Conservation (phyloP, 1,284 basidiomycete genomes). For the Irpex sp. region DNA sequence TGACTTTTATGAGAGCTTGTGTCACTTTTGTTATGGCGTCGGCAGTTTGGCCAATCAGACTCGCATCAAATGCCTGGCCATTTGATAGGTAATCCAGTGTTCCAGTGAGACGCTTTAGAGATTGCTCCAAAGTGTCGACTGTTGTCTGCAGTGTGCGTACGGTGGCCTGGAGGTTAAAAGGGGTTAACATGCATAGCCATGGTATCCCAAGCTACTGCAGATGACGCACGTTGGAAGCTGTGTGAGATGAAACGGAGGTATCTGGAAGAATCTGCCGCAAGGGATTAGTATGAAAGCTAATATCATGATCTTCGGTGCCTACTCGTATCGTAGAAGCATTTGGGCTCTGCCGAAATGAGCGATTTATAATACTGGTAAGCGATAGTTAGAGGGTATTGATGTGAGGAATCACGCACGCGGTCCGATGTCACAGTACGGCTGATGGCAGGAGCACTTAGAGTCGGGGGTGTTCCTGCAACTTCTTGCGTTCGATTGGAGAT, state of each 20-base stretch:
- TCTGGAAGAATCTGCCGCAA: constrained; percentile 1
- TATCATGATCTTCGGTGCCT: not conserved
- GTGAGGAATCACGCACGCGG: not conserved
- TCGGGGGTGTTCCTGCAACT: not conserved
- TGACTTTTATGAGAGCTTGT: constrained; percentile 57
- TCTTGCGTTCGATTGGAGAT: not conserved
- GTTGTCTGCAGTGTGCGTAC: constrained; percentile 20
- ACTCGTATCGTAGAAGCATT: not conserved
- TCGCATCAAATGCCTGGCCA: constrained; percentile 40
- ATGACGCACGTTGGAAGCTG: not conserved
- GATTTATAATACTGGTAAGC: not conserved
- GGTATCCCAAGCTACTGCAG: not conserved
- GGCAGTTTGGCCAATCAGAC: constrained; percentile 55
- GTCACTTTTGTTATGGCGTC: constrained; percentile 67
- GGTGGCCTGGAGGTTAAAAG: not conserved
- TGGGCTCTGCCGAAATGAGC: not conserved
- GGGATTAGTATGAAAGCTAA: not conserved
- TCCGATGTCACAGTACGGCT: not conserved
- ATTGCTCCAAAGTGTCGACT: constrained; percentile 45
- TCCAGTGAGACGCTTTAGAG: constrained; percentile 51
- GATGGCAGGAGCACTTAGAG: not conserved
- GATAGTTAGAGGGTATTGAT: not conserved
- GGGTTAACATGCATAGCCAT: not conserved
- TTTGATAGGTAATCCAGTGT: constrained; percentile 44
- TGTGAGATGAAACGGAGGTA: not conserved